Percentiles rank a stretch among this genome's conserved stretches.
Evolutionary conservation across 805 yeast species (phyloP).

Genomic region (Cyberlindnera amylophila): DNA sequence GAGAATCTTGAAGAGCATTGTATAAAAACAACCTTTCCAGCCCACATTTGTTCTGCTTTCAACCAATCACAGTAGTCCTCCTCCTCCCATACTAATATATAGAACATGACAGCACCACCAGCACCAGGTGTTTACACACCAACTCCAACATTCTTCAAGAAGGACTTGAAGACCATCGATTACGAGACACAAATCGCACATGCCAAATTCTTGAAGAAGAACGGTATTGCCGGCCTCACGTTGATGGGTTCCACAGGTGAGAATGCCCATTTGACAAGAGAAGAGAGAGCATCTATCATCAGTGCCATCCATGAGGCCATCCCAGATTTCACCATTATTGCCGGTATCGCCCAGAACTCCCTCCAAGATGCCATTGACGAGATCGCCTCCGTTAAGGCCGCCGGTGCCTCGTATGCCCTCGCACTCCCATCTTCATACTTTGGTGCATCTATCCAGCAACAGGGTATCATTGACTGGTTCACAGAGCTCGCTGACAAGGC

Average conservation of each 20-base stretch:
- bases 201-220: constrained; percentile 37
- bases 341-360: constrained; percentile 47
- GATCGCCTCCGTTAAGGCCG: constrained; percentile 31
- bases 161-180: constrained; percentile 37
- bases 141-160: constrained; percentile 49
- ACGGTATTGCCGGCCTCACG: constrained; percentile 47
- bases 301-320: constrained; percentile 34
- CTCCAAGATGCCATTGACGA: constrained; percentile 43
- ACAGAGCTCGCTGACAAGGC: constrained; percentile 37
- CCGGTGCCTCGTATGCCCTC: constrained; percentile 38
- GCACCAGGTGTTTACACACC: constrained; percentile 48
- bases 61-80: background rate
- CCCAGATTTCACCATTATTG: constrained; percentile 40
- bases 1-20: too few species aligned
- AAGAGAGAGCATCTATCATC: constrained; percentile 39
- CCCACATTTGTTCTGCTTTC: too few species aligned
- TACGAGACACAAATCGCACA: constrained; percentile 43
- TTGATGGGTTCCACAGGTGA: constrained; percentile 56
- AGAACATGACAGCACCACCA: constrained; percentile 24
- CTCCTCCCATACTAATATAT: background rate
- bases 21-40: too few species aligned
- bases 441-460: constrained; percentile 42
- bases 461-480: constrained; percentile 43
- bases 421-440: constrained; percentile 47
- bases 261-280: constrained; percentile 44